Percentiles rank a stretch among this genome's conserved stretches.
Conservation (phyloP, 768 basidiomycete species). For the Pleurotus ostreatus region DNA sequence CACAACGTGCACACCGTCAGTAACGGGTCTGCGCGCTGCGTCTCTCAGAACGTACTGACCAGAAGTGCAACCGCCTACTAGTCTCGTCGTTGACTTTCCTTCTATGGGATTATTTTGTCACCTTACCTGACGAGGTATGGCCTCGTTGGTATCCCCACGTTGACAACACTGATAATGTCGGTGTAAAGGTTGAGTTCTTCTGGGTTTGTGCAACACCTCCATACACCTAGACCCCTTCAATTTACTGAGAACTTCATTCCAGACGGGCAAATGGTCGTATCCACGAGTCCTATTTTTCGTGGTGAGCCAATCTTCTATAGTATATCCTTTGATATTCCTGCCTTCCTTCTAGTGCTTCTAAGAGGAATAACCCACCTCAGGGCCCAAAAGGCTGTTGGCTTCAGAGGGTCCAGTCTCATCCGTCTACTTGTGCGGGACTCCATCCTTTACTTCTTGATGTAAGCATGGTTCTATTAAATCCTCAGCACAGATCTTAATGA, state of each 20-base stretch:
- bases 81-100: background rate
- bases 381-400: background rate
- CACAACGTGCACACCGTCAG: background rate
- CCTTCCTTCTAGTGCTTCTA: background rate
- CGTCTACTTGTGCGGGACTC: background rate
- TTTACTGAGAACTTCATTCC: too few relatives aligned
- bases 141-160: background rate
- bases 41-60: too few relatives aligned
- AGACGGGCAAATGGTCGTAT: background rate
- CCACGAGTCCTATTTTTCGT: background rate
- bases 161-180: too few relatives aligned
- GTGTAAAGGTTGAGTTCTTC: background rate
- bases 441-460: background rate
- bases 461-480: background rate
- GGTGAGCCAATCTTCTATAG: background rate
- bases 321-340: background rate
- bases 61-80: background rate
- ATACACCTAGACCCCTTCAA: background rate
- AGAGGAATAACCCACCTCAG: background rate
- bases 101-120: background rate
- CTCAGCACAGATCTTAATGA: background rate
- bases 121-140: background rate
- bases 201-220: background rate
- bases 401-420: background rate
- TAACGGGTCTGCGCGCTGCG: too few relatives aligned